Base-by-base conservation (phyloP, 352 stramenopile genomes). In the Phytophthora foliorum region DNA sequence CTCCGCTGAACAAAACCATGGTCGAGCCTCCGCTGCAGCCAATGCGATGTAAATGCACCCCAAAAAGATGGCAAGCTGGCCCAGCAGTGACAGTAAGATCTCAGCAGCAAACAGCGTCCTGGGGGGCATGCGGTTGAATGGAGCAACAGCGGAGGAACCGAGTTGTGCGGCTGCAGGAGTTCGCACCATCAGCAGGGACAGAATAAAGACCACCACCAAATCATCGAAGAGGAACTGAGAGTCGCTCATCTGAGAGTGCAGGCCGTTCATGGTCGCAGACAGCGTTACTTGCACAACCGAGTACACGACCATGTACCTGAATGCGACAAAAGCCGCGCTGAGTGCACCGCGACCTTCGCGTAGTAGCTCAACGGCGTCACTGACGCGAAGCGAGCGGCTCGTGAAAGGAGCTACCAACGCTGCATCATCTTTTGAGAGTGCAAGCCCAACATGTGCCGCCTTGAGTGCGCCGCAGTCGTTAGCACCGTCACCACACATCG, bases 291-390 rank as follows among this genome's bases (percentile, higher is more conserved):
- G 88, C 34, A 97, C 84, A 67, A 97, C 87, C 48, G 90, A 91
- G 78, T 98, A 98, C 46, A 98, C 81, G 45, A 98, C 91, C 86
- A 97, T 95, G 69, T 90, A 98, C 54, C 97, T 94, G 76, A 98
- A 98, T 5, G 80, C 77, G 7, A 92, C 80, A 25, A 98, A 93
- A 25, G 94, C 90, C 41, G 92, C 95, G 57, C 89, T 94, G 16
- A 98, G 79, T 29, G 93, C 88, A 48, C 92, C 95, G 17, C 93
- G 86, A 32, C 94, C 94, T 75, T 98, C 94, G 29, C 80, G 82
- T 11, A 98, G 56, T 21, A 98, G 63, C 54, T 92, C 86, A 1
- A 95, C 67, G 1, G 97, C 91, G 50, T 94, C 92, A 16, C 73
- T 84, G 38, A 98, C 89, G 7, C 68, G 77, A 51, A 97, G 95